Evolutionary conservation across 805 yeast genomes (phyloP), one percentile per base, ranked within the genome.

Genomic region (Cyberlindnera saturnus): DNA sequence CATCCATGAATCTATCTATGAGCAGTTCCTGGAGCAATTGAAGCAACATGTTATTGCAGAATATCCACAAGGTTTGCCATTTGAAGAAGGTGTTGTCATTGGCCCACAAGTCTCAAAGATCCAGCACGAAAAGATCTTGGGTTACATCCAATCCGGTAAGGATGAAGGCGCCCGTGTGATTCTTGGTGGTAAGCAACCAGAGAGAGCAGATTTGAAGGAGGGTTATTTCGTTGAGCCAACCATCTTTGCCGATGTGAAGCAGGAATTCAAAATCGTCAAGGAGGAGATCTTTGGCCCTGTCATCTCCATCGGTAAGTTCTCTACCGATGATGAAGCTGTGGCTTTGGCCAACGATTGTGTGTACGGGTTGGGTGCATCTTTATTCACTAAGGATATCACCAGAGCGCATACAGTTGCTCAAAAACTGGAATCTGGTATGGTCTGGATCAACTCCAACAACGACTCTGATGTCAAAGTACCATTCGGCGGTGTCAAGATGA

Each of bases 401-500:
- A 61, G 59, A 46, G 73, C 73, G 1, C 71, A 68, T 52, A 52
- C 48, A 14, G 57, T 70, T 43, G 71, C 75, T 3, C 55, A 59
- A n/a, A 65, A 64, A 19, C 53, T 71, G 34, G 70, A 70, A 52
- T 61, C 73, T 4, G 76, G 75, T 44, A 72, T 72, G 69, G 73
- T 77, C 36, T 78, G 79, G 78, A 70, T 78, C 53, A 79, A 79
- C 61, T 70, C 79, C 1, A 75, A 77, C 49, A 78, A 78, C 55
- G 80, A 75, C 46, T 69, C 74, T 10, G 78, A 77, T 51, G 64
- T 70, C 41, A 74, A 74, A 59, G 66, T 75, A 47, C 86, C 86
- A 42, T 81, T 81, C 49, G 87, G 87, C 38, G 86, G 86, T 57
- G 79, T 78, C 32, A 81, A 81, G 61, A 67, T 72, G 72, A 69